Conservation (phyloP, 352 stramenopile species). For the Blastocystis sp. region DNA sequence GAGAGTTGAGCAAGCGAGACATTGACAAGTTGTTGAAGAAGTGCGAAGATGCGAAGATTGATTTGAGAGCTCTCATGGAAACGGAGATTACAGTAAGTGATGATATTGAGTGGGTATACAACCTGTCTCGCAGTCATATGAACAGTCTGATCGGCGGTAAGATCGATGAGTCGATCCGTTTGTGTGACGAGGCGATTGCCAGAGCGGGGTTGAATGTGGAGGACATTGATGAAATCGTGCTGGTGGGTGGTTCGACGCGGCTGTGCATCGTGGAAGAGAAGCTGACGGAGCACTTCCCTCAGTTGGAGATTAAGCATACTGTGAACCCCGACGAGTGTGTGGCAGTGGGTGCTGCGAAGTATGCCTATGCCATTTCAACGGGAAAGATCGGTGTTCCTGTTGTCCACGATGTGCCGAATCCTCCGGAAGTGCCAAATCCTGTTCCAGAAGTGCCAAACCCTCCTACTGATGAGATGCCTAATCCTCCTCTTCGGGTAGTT, state of each 20-base stretch:
- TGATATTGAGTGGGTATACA: neutral
- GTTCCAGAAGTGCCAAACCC: too few species aligned
- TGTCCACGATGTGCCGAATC: too few species aligned
- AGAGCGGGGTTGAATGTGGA: neutral
- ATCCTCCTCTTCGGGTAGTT: too few species aligned
- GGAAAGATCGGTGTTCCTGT: too few species aligned
- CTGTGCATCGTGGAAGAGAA: conserved; percentile 14
- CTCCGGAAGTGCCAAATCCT: too few species aligned
- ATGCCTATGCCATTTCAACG: conserved; percentile 8
- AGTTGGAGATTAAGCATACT: neutral
- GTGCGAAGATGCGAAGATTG: conserved; percentile 55
- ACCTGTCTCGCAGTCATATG: neutral
- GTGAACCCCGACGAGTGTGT: conserved; percentile 68
- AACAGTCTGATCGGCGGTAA: neutral
- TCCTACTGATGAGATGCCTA: too few species aligned
- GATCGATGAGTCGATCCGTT: neutral
- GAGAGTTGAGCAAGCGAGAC: neutral
- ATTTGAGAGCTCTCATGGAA: neutral
- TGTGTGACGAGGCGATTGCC: neutral
- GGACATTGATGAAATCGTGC: conserved; percentile 59
- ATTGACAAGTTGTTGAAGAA: conserved; percentile 7
- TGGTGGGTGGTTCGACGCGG: conserved; percentile 64
- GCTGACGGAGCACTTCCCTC: conserved; percentile 39
- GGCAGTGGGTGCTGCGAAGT: conserved; percentile 64
- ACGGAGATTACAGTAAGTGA: conserved; percentile 5